Base-by-base conservation (phyloP, 2,329 filamentous ascomycete species). In the Taxawa tesnikishii region DNA sequence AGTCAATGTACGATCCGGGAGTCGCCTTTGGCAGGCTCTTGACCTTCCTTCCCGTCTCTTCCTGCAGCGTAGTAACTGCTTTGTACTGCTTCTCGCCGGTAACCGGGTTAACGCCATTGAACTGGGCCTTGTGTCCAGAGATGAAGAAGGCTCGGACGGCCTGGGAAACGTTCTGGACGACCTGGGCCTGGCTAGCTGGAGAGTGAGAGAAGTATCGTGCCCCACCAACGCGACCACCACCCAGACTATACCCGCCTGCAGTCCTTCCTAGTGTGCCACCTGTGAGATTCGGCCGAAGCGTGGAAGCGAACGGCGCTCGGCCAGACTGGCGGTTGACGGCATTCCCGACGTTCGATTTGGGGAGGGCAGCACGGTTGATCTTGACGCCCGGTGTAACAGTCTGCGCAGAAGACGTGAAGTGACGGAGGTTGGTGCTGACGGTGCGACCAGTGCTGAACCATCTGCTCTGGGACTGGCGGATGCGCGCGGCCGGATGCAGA, bases 161-260 rank as follows among this genome's bases (percentile, higher is more conserved):
- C 45, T 85, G 78, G 9, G 84, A 93, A n/a, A 94, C 88, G 57
- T 94, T 94, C 55, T 90, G 81, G 31, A 96, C 73, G 28, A 96
- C 84, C 54, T 96, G 83, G 1, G 87, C 84, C 24, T 84, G 85
- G 6, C 79, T 74, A 7, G 83, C 79, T 2, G 88, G 84, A 1
- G 76, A 73, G 59, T 94, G 87, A 1, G 84, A 92, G 60, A 96
- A 96, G 63, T 88, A 88, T 43, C 88, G 73, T 15, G 77, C 75
- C 27, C 79, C 82, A 43, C 81, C 75, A 37, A 73, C 55, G 28
- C 76, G 68, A 18, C 78, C 79, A 17, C 83, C 83, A 15, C 50
- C 49, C 34, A 83, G 61, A 41, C 68, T 68, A 53, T 98, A 98
- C n/a, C 90, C 90, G 43, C 88, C 85, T 6, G 87, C 83, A 24